phyloP scores from a whole-genome alignment of 106 monocot species.

The Acanthochlamys bracteata region DNA sequence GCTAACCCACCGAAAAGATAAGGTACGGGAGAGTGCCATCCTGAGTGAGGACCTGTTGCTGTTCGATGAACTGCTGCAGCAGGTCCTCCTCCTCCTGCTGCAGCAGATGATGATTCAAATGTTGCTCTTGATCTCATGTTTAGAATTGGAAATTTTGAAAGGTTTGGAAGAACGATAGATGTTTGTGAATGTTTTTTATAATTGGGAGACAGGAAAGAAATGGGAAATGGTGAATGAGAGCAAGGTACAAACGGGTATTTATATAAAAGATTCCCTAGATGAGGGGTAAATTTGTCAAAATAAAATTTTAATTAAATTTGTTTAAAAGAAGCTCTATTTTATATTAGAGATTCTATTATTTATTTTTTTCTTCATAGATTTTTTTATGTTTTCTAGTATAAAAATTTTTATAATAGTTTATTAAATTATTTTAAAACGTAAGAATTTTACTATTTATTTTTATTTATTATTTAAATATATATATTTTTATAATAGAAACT shows the following conservation, averaged over 20 bases:
- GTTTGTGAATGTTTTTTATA: neutral
- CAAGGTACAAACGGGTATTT: slow-evolving; percentile 2
- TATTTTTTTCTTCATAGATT: too few species aligned
- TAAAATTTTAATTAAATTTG: too few species aligned
- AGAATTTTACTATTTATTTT: too few species aligned
- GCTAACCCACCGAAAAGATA: slow-evolving; percentile 64
- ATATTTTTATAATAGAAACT: too few species aligned
- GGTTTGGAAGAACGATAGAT: neutral
- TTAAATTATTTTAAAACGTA: too few species aligned
- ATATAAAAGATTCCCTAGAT: slow-evolving; percentile 6
- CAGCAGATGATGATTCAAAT: slow-evolving; percentile 8
- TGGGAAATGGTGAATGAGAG: neutral
- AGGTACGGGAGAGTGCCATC: slow-evolving; percentile 70
- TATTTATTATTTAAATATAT: too few species aligned
- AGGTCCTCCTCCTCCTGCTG: neutral
- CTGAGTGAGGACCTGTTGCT: slow-evolving; percentile 14
- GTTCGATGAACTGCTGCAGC: neutral
- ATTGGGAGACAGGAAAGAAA: neutral
- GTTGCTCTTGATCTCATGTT: slow-evolving; percentile 23
- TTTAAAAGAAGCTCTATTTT: too few species aligned
- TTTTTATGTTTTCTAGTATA: too few species aligned
- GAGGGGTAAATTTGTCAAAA: too few species aligned
- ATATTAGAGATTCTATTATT: too few species aligned
- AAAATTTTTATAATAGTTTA: too few species aligned
- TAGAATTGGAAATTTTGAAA: neutral